Evolutionary conservation across 129 eudicot genomes (phyloP).

Genomic region (Tagetes patula): DNA sequence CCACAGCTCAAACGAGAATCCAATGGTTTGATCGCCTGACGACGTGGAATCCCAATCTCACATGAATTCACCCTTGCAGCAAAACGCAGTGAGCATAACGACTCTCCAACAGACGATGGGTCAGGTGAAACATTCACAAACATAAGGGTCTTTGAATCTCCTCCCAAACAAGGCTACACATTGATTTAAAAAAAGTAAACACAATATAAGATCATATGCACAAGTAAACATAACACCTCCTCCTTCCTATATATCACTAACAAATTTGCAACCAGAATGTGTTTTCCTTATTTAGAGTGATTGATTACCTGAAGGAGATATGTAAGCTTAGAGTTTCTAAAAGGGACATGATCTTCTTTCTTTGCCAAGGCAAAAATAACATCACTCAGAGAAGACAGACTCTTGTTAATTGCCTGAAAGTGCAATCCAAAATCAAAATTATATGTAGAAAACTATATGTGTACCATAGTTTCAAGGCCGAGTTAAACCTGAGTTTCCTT

Average conservation of each 20-base stretch:
- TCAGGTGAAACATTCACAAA: constrained; percentile 68
- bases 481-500: constrained; percentile 63
- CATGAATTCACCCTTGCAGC: constrained; percentile 68
- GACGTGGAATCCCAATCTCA: constrained; percentile 63
- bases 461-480: not conserved
- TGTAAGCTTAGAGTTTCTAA: constrained; percentile 64
- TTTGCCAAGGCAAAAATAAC: constrained; percentile 65
- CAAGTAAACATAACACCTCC: not conserved
- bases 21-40: constrained; percentile 46
- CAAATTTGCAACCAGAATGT: no score
- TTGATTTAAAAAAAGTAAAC: not conserved
- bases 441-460: not conserved
- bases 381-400: constrained; percentile 63
- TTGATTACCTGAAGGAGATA: constrained; percentile 63
- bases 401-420: constrained; percentile 62
- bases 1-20: constrained; percentile 66
- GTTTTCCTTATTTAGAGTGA: not conserved
- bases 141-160: constrained; percentile 69
- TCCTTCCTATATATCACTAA: not conserved
- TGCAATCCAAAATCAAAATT: not conserved
- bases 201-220: not conserved
- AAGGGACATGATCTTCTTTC: constrained; percentile 67
- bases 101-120: constrained; percentile 50
- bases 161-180: constrained; percentile 67
- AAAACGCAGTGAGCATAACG: constrained; percentile 55